Conservation (phyloP, 345 rosid genomes). For the Jatropha curcas region DNA sequence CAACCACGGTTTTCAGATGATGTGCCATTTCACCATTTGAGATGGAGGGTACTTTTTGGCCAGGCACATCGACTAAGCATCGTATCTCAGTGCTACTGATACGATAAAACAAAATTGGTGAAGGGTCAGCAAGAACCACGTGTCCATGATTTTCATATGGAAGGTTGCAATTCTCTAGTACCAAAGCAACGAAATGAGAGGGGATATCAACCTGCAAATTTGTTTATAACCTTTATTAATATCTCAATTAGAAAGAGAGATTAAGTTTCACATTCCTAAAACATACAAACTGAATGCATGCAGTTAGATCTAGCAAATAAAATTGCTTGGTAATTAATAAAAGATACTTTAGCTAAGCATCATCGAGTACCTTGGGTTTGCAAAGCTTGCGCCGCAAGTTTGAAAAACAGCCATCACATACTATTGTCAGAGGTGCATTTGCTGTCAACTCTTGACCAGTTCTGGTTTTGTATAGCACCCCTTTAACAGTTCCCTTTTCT, state of each 20-base stretch:
- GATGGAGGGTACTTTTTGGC: conserved; percentile 61
- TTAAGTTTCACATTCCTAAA: too few relatives aligned
- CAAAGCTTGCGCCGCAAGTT: conserved; percentile 75
- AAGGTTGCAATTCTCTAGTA: conserved; percentile 60
- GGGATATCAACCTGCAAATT: conserved; percentile 55
- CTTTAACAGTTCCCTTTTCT: conserved; percentile 67
- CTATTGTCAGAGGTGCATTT: conserved; percentile 65
- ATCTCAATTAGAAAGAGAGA: too few relatives aligned
- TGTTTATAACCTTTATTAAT: not conserved
- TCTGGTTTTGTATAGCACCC: conserved; percentile 69
- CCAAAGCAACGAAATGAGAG: conserved; percentile 61
- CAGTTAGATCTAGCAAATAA: too few relatives aligned
- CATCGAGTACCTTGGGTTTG: conserved; percentile 66
- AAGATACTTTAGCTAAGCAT: not conserved
- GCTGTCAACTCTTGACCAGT: conserved; percentile 51
- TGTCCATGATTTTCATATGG: conserved; percentile 55
- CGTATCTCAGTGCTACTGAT: conserved; percentile 67
- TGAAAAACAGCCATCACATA: too few relatives aligned
- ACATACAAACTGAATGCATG: too few relatives aligned
- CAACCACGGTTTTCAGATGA: conserved; percentile 53
- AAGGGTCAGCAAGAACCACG: conserved; percentile 58
- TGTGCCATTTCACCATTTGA: conserved; percentile 66
- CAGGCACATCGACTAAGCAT: conserved; percentile 69
- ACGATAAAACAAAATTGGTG: conserved; percentile 57
- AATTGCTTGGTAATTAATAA: too few relatives aligned